Base-by-base conservation (phyloP, 257 asterid species). In the Gentiana dahurica region DNA sequence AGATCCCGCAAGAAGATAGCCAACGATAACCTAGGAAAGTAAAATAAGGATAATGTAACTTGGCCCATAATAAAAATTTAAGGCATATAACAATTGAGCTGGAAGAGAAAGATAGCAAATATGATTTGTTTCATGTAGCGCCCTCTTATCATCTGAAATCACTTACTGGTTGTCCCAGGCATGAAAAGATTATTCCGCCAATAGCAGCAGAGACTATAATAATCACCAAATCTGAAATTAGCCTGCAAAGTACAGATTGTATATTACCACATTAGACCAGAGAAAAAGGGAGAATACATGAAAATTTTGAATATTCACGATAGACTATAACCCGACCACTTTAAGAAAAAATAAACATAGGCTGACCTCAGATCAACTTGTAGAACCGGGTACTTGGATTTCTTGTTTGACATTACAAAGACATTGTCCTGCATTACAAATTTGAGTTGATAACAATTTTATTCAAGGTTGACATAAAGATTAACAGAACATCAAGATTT, bases 91-190 rank as follows among this genome's bases (percentile, higher is more conserved):
- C n/a, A 52, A 12, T 37, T 9, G 49, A 62, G 41, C 12, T 10
- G 24, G 12, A 53, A 67, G 62, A 8, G 54, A 35, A 58, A 61
- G 57, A 55, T 57, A 74, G 61, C 63, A 12, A 50, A 12, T 34
- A 6, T 8, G 37, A 38, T 15, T 32, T 8, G 6, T 11, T 35
- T 13, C 5, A 36, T 34, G n/a, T 24, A 65, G 33, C 12, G 3
- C 13, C 12, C 4, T 24, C 24, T 3, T n/a, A 38, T 24, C 34
- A n/a, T 43, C 57, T 65, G 49, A 12, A 71, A 73, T 66, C 53
- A 83, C 95, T 65, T 36, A 91, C 98, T 84, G 98, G 98, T 65
- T 85, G 96, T 49, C 98, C 98, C 78, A 87, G 72, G 74, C 94
- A 85, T 61, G 98, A 87, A 79, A 85, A 91, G 65, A 81, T 72